Evolutionary conservation across 176 grass and related monocot genomes (phyloP).

Genomic region (Musa beccarii): DNA sequence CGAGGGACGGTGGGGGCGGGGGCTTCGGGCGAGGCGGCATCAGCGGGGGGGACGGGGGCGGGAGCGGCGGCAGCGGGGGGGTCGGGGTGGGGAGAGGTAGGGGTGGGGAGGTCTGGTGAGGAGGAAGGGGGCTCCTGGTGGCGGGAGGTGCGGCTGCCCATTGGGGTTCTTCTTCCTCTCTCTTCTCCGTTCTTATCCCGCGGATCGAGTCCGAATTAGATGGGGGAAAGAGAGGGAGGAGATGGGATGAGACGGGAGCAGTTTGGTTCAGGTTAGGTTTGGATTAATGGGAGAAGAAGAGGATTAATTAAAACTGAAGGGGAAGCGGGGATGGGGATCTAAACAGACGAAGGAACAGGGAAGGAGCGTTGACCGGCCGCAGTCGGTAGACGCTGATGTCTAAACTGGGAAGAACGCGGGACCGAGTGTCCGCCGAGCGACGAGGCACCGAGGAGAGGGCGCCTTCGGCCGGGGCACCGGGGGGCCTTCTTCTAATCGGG

Average conservation of each 20-base stretch:
- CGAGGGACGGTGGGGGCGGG: not conserved
- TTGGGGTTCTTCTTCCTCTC: slow-evolving; percentile 14
- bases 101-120: not conserved
- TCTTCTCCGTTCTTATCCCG: too few relatives aligned
- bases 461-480: too few relatives aligned
- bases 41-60: not conserved
- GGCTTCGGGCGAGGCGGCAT: not conserved
- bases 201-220: too few relatives aligned
- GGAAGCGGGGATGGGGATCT: too few relatives aligned
- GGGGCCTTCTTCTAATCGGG: too few relatives aligned
- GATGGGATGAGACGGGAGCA: not conserved
- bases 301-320: not conserved
- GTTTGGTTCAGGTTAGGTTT: not conserved
- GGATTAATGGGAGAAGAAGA: not conserved
- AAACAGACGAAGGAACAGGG: not conserved
- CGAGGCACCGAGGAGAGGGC: too few relatives aligned
- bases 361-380: slow-evolving; percentile 2
- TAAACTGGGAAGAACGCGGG: too few relatives aligned
- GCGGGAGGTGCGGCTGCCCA: slow-evolving; percentile 26
- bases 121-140: slow-evolving; percentile 12
- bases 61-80: slow-evolving; percentile 2
- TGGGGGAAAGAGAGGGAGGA: not conserved
- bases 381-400: not conserved
- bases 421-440: too few relatives aligned
- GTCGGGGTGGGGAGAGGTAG: slow-evolving; percentile 15